Base-by-base conservation (phyloP, 371 early-diverging fungal genomes). In the Dichotomocladium elegans region DNA sequence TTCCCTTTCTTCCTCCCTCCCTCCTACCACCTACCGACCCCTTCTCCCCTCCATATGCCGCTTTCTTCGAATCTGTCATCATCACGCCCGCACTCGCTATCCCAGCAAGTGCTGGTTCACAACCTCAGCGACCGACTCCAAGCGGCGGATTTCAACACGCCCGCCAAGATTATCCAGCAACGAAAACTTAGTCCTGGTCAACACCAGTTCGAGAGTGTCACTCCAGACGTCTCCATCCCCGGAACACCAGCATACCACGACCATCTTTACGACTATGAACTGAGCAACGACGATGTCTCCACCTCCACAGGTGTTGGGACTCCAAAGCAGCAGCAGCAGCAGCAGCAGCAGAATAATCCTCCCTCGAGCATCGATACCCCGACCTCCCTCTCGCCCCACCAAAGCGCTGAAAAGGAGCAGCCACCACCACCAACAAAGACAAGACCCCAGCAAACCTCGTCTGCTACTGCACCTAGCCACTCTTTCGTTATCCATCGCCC, bases 131-230 rank as follows among this genome's bases (percentile, higher is more conserved):
- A 68, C n/a, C 55, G 46, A 37, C 34, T 72, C 25, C 35, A 58
- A 11, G 35, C 61, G 7, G 53, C 61, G 35, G 64, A 72, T 44
- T 72, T 68, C 35, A 45, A 66, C 27, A 55, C 66, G 15, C 68
- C 71, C 19, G 62, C 74, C 10, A 70, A 70, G 25, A 59, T 70
- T 9, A 55, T 70, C 44, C 66, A 68, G 42, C 47, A 58, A 35
- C 54, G 60, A 14, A 51, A 57, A 21, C 22, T 19, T 29, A 26
- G 29, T 29, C 17, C 25, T 25, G 55, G 63, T 12, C 22, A 44
- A 10, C 70, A 73, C 17, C 62, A 66, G 28, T 74, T 74, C 41
- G 66, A 74, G 41, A 64, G 60, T 33, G 64, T 70, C 3, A 73
- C 73, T 7, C 71, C 71, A 14, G 71, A 70, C 33, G 53, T 51